These are phyloP conservation scores for Cantharellus cinnabarinus DNA, from an alignment of 768 basidiomycete species.

Conservation along the genomic window DNA sequence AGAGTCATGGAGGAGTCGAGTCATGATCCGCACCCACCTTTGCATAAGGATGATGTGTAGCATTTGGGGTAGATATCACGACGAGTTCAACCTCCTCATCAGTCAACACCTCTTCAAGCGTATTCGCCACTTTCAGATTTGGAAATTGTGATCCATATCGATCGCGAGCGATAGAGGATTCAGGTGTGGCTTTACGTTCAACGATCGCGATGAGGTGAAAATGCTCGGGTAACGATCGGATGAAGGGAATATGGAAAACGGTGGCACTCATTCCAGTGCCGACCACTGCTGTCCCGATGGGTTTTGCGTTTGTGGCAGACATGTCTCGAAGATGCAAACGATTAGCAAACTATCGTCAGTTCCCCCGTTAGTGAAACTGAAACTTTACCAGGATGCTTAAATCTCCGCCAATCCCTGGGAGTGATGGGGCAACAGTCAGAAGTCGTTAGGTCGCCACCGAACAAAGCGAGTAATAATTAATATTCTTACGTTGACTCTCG, in stretches of 20 bases:
- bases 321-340: not conserved
- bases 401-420: no score
- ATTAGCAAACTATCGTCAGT: not conserved
- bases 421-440: no score
- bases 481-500: no score
- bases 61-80: slow-evolving; percentile 13
- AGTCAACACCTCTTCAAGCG: slow-evolving; percentile 13
- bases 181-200: slow-evolving; percentile 13
- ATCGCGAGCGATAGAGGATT: slow-evolving; percentile 12
- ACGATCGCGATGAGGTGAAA: slow-evolving; percentile 12
- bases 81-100: slow-evolving; percentile 14
- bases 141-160: slow-evolving; percentile 7
- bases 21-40: slow-evolving; percentile 5
- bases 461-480: no score
- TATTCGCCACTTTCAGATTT: slow-evolving; percentile 15
- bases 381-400: no score
- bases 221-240: slow-evolving; percentile 12
- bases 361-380: no score
- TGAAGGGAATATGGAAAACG: slow-evolving; percentile 21
- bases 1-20: not conserved
- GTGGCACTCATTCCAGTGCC: slow-evolving; percentile 10
- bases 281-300: slow-evolving; percentile 48
- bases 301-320: slow-evolving; percentile 75
- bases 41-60: slow-evolving; percentile 12
- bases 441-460: no score